Evolutionary conservation across 768 basidiomycete genomes (phyloP).

Genomic region (Suillus occidentalis): DNA sequence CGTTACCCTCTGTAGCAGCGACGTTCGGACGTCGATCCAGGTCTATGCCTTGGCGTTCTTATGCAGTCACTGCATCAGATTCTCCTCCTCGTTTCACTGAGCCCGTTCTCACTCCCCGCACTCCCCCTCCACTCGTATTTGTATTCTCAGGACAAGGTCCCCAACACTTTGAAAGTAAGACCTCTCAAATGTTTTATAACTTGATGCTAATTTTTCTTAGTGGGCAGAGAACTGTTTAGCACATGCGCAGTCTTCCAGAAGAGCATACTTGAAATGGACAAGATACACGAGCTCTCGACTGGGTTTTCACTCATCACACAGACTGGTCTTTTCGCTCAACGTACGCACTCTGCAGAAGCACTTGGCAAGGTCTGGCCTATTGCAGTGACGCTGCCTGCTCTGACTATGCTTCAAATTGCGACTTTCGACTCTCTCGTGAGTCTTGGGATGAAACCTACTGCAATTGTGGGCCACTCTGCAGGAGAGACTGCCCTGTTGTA

Average conservation of each 20-base stretch:
- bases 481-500: constrained; percentile 47
- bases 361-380: constrained; percentile 31
- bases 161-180: constrained; percentile 40
- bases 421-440: constrained; percentile 40
- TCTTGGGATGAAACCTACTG: constrained; percentile 38
- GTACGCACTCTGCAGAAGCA: constrained; percentile 10
- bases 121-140: constrained; percentile 34
- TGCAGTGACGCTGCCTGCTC: constrained; percentile 38
- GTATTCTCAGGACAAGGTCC: constrained; percentile 43
- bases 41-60: constrained; percentile 35
- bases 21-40: constrained; percentile 28
- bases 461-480: constrained; percentile 47
- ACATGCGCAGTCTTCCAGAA: constrained; percentile 37
- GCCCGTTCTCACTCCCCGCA: constrained; percentile 29
- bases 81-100: constrained; percentile 21
- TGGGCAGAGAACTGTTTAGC: constrained; percentile 39
- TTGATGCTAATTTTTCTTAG: constrained; percentile 17
- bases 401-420: constrained; percentile 48
- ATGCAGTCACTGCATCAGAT: constrained; percentile 16
- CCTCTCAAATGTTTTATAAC: too few species aligned
- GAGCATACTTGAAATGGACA: constrained; percentile 40
- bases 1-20: background rate
- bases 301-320: constrained; percentile 37
- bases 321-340: constrained; percentile 36
- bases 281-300: constrained; percentile 26